These are phyloP conservation scores for Lanmaoa pseudosensibilis DNA, from an alignment of 768 basidiomycete species.

Conservation along the genomic window DNA sequence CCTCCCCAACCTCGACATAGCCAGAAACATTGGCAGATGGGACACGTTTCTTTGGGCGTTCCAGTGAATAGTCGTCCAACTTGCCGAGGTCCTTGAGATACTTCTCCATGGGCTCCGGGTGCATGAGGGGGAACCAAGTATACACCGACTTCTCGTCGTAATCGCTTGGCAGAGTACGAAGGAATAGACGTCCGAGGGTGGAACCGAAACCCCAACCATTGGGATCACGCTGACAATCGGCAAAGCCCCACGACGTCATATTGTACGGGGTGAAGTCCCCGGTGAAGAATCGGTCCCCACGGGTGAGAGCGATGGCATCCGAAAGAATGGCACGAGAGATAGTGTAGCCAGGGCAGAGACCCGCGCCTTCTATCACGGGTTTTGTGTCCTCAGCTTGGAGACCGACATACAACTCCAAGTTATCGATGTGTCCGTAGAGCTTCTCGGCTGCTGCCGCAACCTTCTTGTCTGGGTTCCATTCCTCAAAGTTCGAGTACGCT, in stretches of 20 bases:
- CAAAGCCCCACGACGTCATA: constrained; percentile 81
- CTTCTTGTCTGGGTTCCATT: constrained; percentile 77
- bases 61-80: constrained; percentile 53
- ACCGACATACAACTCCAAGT: constrained; percentile 79
- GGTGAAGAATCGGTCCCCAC: constrained; percentile 82
- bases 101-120: constrained; percentile 64
- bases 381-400: constrained; percentile 79
- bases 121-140: constrained; percentile 89
- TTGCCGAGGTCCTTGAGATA: constrained; percentile 58
- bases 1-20: constrained; percentile 52
- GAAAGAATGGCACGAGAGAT: constrained; percentile 82
- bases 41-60: constrained; percentile 42
- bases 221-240: constrained; percentile 76
- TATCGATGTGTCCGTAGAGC: constrained; percentile 73
- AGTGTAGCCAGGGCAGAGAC: constrained; percentile 85
- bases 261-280: constrained; percentile 80
- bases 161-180: constrained; percentile 71
- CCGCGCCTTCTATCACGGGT: constrained; percentile 73
- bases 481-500: constrained; percentile 71
- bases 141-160: constrained; percentile 70
- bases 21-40: constrained; percentile 38
- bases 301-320: constrained; percentile 83
- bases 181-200: constrained; percentile 68
- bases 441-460: constrained; percentile 73
- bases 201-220: constrained; percentile 69